Percentiles rank a stretch among this genome's conserved stretches.
Conservation (phyloP, 257 asterid genomes). For the Pogostemon cablin region DNA sequence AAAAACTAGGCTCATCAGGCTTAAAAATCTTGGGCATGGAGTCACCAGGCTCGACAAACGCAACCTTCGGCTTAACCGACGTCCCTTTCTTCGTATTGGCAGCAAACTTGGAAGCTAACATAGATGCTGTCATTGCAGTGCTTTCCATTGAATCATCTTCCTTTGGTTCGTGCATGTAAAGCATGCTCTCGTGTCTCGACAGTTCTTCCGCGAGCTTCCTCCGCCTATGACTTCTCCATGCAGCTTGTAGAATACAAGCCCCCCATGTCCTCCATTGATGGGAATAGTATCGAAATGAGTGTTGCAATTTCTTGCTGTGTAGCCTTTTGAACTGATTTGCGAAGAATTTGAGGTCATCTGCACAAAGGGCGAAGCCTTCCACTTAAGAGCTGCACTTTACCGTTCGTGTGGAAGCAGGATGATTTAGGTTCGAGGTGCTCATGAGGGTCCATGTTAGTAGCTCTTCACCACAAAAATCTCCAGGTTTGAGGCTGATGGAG, state of each 20-base stretch:
- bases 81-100: constrained; percentile 55
- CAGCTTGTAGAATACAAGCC: constrained; percentile 72
- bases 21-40: constrained; percentile 74
- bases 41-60: constrained; percentile 38
- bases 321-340: constrained; percentile 74
- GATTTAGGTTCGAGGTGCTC: constrained; percentile 56
- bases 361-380: constrained; percentile 77
- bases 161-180: constrained; percentile 1
- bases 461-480: constrained; percentile 92
- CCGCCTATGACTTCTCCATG: constrained; percentile 57
- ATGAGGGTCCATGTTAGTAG: constrained; percentile 82
- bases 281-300: constrained; percentile 76
- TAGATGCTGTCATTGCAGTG: constrained; percentile 45
- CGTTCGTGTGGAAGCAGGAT: constrained; percentile 78
- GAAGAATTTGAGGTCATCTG: constrained; percentile 77
- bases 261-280: constrained; percentile 98
- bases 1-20: constrained; percentile 75
- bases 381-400: constrained; percentile 68
- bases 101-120: constrained; percentile 71
- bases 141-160: constrained; percentile 13
- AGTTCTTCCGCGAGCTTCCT: constrained; percentile 61
- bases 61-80: constrained; percentile 35
- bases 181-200: constrained; percentile 54
- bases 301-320: constrained; percentile 85
- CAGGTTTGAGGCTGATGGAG: constrained; percentile 66